Evolutionary conservation across 345 rosid species (phyloP).

Genomic region (Syzygium aromaticum): DNA sequence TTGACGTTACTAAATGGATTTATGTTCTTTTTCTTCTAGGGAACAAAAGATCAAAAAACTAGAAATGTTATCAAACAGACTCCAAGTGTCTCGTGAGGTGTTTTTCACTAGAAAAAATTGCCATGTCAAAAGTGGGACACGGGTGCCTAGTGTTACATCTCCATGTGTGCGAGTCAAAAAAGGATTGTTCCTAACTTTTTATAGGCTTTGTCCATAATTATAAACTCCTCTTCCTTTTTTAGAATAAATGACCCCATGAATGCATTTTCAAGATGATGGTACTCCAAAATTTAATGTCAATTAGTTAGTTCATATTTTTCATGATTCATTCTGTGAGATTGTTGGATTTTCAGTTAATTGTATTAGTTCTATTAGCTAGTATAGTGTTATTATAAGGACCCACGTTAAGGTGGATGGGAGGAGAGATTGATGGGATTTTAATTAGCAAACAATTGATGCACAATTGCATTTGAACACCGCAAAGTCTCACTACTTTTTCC

Average conservation of each 20-base stretch:
- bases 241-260: neutral
- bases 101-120: no score
- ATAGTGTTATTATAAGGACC: neutral
- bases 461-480: neutral
- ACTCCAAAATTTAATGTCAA: neutral
- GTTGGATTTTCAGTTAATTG: neutral
- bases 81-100: no score
- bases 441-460: neutral
- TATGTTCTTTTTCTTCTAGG: no score
- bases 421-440: neutral
- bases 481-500: neutral
- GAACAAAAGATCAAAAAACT: no score
- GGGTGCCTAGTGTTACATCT: no score
- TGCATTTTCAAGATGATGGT: neutral
- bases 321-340: neutral
- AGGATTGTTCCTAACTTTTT: no score
- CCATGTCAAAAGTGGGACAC: no score
- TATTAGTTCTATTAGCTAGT: neutral
- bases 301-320: neutral
- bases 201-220: neutral
- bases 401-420: neutral
- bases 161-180: no score
- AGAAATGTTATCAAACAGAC: no score
- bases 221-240: neutral
- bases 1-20: no score